Evolutionary conservation across 768 basidiomycete species (phyloP).

Genomic region (Russula dissimulans): DNA sequence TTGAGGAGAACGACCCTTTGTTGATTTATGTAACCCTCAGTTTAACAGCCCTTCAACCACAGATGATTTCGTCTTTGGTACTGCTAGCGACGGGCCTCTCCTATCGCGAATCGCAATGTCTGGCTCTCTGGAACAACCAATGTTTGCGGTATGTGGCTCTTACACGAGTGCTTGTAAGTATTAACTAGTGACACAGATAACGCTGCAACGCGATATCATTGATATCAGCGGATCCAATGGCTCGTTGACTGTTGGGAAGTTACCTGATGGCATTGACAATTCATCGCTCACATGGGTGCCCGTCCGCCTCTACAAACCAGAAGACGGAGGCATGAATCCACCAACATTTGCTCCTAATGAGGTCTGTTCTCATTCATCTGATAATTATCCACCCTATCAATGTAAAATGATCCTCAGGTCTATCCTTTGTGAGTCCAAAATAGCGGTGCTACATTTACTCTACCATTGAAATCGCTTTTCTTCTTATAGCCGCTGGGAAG

Average conservation of each 20-base stretch:
- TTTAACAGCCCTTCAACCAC: slow-evolving; percentile 10
- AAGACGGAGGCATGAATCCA: slow-evolving; percentile 45
- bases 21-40: background rate
- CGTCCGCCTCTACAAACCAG: slow-evolving; percentile 43
- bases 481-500: slow-evolving; percentile 44
- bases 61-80: slow-evolving; percentile 10
- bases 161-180: background rate
- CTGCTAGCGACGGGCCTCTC: slow-evolving; percentile 25
- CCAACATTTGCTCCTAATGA: slow-evolving; percentile 51
- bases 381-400: background rate
- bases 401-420: slow-evolving; percentile 8
- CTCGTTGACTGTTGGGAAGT: slow-evolving; percentile 52
- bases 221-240: slow-evolving; percentile 62
- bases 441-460: background rate
- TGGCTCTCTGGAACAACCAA: slow-evolving; percentile 36
- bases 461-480: background rate
- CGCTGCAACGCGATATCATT: slow-evolving; percentile 61
- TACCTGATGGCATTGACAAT: slow-evolving; percentile 43
- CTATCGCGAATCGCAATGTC: slow-evolving; percentile 27
- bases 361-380: slow-evolving; percentile 28
- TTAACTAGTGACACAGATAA: slow-evolving; percentile 15
- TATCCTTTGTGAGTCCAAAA: slow-evolving; percentile 12
- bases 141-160: slow-evolving; percentile 29
- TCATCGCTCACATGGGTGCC: slow-evolving; percentile 57
- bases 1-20: background rate